A percentile compares a stretch with the other conserved stretches of the same genome.
Conservation (phyloP, 1,139 yeast species). For the Suhomyces bolitotheri region DNA sequence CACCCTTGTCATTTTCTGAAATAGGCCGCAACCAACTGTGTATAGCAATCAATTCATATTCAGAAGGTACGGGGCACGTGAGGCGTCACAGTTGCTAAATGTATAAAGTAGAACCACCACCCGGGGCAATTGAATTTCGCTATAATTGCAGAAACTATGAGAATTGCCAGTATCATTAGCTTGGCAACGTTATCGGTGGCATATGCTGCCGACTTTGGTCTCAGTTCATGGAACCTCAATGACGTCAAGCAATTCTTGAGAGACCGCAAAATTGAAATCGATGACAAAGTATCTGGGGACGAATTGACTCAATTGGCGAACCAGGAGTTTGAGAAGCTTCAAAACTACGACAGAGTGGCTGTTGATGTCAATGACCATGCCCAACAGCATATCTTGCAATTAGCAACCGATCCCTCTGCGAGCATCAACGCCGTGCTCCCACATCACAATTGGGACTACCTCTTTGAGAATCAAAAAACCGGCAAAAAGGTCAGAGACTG, state of each 20-base stretch:
- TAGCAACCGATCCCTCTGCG: slow-evolving; percentile 21
- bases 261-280: slow-evolving; percentile 36
- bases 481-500: slow-evolving; percentile 25
- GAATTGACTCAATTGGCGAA: slow-evolving; percentile 36
- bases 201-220: slow-evolving; percentile 11
- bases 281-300: slow-evolving; percentile 23
- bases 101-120: too few species aligned
- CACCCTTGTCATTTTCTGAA: neutral
- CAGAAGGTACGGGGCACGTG: slow-evolving; percentile 9
- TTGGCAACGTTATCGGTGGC: slow-evolving; percentile 10
- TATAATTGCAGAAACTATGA: slow-evolving; percentile 6
- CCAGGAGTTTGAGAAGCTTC: slow-evolving; percentile 31
- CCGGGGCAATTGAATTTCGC: too few species aligned
- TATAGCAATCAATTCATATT: slow-evolving; percentile 8
- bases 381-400: slow-evolving; percentile 20
- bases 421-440: slow-evolving; percentile 18
- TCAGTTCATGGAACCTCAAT: slow-evolving; percentile 22
- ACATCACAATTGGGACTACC: slow-evolving; percentile 19
- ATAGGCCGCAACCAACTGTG: slow-evolving; percentile 5
- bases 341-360: slow-evolving; percentile 13
- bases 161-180: slow-evolving; percentile 1
- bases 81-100: slow-evolving; percentile 5
- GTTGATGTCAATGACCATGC: slow-evolving; percentile 16
- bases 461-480: slow-evolving; percentile 8
- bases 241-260: slow-evolving; percentile 31